Percentiles rank a stretch among this genome's conserved stretches.
phyloP scores from a whole-genome alignment of 2,329 filamentous ascomycete genomes.

The Didymellaceae sp. region DNA sequence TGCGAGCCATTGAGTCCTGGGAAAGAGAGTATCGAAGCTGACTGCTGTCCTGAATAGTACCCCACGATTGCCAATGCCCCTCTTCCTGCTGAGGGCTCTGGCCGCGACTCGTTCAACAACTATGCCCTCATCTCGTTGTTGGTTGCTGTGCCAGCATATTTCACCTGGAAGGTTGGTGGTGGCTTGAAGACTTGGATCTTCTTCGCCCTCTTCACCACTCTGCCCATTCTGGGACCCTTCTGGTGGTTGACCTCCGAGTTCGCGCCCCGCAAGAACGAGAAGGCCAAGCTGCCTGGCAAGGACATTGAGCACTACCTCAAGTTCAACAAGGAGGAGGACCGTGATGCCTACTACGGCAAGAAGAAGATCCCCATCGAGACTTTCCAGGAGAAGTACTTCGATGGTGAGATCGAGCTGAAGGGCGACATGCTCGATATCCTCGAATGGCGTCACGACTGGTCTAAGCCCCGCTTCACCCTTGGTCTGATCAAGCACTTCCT shows the following conservation, averaged over 20 bases:
- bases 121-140: constrained; percentile 74
- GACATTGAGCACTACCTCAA: constrained; percentile 90
- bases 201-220: constrained; percentile 77
- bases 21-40: constrained; percentile 28
- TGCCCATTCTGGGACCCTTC: constrained; percentile 81
- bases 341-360: constrained; percentile 73
- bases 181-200: constrained; percentile 88
- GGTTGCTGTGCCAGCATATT: constrained; percentile 74
- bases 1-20: constrained; percentile 42
- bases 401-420: constrained; percentile 93
- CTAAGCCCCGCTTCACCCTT: constrained; percentile 88
- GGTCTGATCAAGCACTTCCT: constrained; percentile 88
- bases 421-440: constrained; percentile 87
- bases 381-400: constrained; percentile 98
- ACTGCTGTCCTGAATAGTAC: constrained; percentile 62
- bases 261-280: constrained; percentile 90
- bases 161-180: constrained; percentile 83
- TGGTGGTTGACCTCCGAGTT: constrained; percentile 82
- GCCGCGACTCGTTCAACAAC: constrained; percentile 88
- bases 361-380: constrained; percentile 89
- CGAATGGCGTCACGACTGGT: constrained; percentile 97
- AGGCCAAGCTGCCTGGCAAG: constrained; percentile 83
- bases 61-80: constrained; percentile 93
- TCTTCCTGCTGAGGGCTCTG: constrained; percentile 85
- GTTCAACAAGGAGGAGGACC: constrained; percentile 70